phyloP scores from a whole-genome alignment of 2,329 filamentous ascomycete species.

The Colletotrichum sansevieriae region DNA sequence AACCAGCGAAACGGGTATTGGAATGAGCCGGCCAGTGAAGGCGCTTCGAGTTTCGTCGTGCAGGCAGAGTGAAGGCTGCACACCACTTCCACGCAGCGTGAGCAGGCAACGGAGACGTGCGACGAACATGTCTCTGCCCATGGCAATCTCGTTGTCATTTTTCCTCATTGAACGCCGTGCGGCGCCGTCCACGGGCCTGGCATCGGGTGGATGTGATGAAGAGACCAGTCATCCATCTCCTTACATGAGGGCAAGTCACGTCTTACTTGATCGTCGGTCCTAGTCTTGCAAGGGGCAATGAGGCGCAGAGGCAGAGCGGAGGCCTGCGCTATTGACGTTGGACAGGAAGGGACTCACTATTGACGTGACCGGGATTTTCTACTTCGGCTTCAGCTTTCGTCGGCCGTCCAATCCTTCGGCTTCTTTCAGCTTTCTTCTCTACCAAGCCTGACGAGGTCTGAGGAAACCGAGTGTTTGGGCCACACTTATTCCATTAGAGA shows the following conservation, averaged over 20 bases:
- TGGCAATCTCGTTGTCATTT: neutral
- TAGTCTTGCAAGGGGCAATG: conserved; percentile 10
- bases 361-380: conserved; percentile 9
- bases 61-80: neutral
- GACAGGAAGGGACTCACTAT: neutral
- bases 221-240: conserved; percentile 1
- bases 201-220: conserved; percentile 21
- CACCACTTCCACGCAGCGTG: neutral
- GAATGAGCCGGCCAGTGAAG: neutral
- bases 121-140: conserved; percentile 11
- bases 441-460: neutral
- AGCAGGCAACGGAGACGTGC: neutral
- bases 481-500: too few species aligned
- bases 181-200: neutral
- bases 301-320: conserved; percentile 10
- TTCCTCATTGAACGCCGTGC: neutral
- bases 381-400: neutral
- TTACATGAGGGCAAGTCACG: neutral
- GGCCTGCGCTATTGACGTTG: neutral
- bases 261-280: neutral
- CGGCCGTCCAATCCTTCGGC: neutral
- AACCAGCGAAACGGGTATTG: neutral
- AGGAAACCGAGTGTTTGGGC: neutral
- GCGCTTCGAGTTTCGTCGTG: neutral
- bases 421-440: neutral